A percentile compares a stretch with the other conserved stretches of the same genome.
Evolutionary conservation across 306 rosid species (phyloP).

Genomic region (Rosa persica): DNA sequence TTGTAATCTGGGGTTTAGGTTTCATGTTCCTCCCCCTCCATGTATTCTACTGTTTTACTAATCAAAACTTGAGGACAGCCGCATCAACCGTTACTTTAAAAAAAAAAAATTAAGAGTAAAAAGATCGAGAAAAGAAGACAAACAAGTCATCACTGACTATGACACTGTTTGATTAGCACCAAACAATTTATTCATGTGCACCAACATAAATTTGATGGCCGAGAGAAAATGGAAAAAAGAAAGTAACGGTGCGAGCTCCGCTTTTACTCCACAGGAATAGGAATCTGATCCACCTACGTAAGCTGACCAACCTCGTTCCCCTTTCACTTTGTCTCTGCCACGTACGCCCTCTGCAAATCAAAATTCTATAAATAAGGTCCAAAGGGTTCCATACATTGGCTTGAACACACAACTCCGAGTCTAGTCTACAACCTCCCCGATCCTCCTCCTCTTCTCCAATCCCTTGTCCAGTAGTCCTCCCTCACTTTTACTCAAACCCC

Average conservation of each 20-base stretch:
- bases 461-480: not conserved
- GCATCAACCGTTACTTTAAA: too few relatives aligned
- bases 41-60: too few relatives aligned
- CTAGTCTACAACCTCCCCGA: constrained; percentile 16
- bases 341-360: not conserved
- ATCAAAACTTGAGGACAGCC: too few relatives aligned
- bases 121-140: not conserved
- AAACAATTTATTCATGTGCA: not conserved
- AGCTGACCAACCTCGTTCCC: not conserved
- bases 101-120: not conserved
- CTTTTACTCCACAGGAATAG: not conserved
- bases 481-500: not conserved
- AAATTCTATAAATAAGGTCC: constrained; percentile 55
- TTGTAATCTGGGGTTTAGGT: too few relatives aligned
- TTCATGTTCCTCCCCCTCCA: too few relatives aligned
- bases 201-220: not conserved
- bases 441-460: not conserved
- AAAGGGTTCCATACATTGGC: constrained; percentile 36
- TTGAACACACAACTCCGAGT: constrained; percentile 48
- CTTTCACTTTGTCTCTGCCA: not conserved
- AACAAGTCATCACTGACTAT: not conserved
- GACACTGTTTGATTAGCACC: not conserved
- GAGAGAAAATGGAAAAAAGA: not conserved
- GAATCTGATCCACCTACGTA: not conserved
- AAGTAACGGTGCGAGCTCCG: not conserved